phyloP scores from a whole-genome alignment of 345 rosid species.

The Conringia planisiliqua region DNA sequence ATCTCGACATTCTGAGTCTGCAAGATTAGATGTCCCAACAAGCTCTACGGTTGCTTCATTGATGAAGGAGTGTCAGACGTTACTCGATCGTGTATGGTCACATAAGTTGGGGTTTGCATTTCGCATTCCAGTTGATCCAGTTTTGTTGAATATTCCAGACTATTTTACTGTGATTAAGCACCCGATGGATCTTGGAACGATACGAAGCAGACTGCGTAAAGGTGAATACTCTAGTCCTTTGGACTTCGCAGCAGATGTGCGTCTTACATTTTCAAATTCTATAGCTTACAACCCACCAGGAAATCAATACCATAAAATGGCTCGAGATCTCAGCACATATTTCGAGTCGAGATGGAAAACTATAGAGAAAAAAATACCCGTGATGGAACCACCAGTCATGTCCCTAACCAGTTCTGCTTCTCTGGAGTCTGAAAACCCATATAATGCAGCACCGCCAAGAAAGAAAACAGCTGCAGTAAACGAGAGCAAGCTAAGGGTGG shows the following conservation, averaged over 20 bases:
- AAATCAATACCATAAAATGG: constrained; percentile 71
- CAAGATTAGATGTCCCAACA: constrained; percentile 31
- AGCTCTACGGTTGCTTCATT: constrained; percentile 32
- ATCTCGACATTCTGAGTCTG: constrained; percentile 32
- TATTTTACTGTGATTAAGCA: constrained; percentile 72
- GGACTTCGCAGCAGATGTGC: constrained; percentile 72
- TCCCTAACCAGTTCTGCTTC: constrained; percentile 35
- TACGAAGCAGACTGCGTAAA: constrained; percentile 51
- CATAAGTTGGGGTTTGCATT: constrained; percentile 69
- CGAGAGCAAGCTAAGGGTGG: constrained; percentile 39
- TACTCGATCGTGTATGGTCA: constrained; percentile 57
- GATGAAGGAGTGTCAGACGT: constrained; percentile 68
- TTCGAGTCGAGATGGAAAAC: constrained; percentile 82
- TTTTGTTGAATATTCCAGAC: constrained; percentile 77
- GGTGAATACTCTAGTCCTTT: constrained; percentile 62
- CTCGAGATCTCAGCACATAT: constrained; percentile 50
- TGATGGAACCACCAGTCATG: constrained; percentile 21
- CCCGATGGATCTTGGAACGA: constrained; percentile 95
- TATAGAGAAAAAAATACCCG: constrained; percentile 70
- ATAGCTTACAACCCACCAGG: constrained; percentile 81
- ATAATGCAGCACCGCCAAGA: constrained; percentile 37
- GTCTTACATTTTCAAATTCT: constrained; percentile 79
- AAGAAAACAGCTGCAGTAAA: constrained; percentile 39
- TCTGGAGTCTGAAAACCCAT: constrained; percentile 31
- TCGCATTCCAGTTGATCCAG: constrained; percentile 73